phyloP scores from a whole-genome alignment of 2,329 filamentous ascomycete genomes.

The Monosporascus cannonballus region DNA sequence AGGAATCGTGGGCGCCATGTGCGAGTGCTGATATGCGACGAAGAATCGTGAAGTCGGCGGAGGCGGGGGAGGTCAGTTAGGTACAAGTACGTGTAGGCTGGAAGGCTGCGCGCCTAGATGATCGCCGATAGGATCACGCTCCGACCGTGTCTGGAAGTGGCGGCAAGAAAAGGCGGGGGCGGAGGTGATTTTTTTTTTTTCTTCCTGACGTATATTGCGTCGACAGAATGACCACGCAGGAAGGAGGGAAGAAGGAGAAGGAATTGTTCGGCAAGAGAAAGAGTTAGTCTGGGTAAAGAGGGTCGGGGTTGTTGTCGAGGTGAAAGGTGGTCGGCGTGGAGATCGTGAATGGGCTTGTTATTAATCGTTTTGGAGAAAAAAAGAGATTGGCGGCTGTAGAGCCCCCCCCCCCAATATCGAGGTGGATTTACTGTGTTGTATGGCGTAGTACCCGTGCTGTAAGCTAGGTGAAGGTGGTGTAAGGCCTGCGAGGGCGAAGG shows the following conservation, averaged over 20 bases:
- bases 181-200: background rate
- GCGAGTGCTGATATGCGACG: background rate
- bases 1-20: constrained; percentile 69
- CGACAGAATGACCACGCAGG: background rate
- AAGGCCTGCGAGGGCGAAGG: too few relatives aligned
- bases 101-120: constrained; percentile 13
- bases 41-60: constrained; percentile 6
- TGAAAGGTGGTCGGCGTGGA: background rate
- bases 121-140: background rate
- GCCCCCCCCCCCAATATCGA: background rate
- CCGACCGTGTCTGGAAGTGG: constrained; percentile 7
- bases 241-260: background rate
- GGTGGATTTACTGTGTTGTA: too few relatives aligned
- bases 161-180: background rate
- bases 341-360: background rate
- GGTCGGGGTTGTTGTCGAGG: background rate
- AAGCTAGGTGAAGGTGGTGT: too few relatives aligned
- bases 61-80: constrained; percentile 14
- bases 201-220: background rate
- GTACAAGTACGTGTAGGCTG: background rate
- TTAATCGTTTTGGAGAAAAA: background rate
- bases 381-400: background rate
- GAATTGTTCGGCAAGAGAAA: background rate
- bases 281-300: background rate
- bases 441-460: background rate